A percentile compares a stretch with the other conserved stretches of the same genome.
Conservation (phyloP, 2,329 filamentous ascomycete species). For the Phialophora macrospora region DNA sequence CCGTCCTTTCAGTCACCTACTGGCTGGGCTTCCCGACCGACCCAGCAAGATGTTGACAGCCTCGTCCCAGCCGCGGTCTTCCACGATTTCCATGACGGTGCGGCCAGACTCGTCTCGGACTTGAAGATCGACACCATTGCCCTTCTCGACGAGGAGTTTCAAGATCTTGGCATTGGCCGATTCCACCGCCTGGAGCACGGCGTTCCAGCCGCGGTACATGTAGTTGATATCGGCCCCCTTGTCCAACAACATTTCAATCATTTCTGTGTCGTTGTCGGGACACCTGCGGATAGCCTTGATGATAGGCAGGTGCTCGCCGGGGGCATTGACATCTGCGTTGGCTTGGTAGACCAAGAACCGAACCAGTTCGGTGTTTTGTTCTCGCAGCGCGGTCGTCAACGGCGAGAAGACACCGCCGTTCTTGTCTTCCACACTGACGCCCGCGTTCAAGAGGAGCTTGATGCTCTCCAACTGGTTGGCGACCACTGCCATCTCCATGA, state of each 20-base stretch:
- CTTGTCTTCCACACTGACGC: conserved; percentile 71
- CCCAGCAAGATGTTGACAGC: conserved; percentile 54
- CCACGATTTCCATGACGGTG: conserved; percentile 63
- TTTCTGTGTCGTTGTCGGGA: conserved; percentile 61
- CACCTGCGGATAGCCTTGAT: conserved; percentile 70
- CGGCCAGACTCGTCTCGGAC: conserved; percentile 60
- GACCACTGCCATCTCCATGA: conserved; percentile 70
- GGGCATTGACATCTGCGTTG: conserved; percentile 67
- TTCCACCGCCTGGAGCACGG: conserved; percentile 68
- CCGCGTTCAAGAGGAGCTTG: conserved; percentile 67
- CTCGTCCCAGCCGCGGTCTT: conserved; percentile 64
- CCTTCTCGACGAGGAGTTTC: conserved; percentile 50
- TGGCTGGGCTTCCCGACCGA: conserved; percentile 8
- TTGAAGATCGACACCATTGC: conserved; percentile 44
- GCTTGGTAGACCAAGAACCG: conserved; percentile 65
- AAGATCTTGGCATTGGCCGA: conserved; percentile 64
- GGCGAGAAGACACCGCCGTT: conserved; percentile 75
- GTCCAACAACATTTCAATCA: conserved; percentile 66
- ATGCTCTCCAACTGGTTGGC: conserved; percentile 70
- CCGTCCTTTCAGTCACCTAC: conserved; percentile 1
- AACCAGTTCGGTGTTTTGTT: conserved; percentile 66
- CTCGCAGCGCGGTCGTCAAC: conserved; percentile 69
- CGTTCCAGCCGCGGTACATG: conserved; percentile 69
- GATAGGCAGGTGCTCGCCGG: conserved; percentile 72
- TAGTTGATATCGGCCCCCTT: conserved; percentile 71